Base-by-base conservation (phyloP, 1,139 yeast species). In the Zygoascus sp. region DNA sequence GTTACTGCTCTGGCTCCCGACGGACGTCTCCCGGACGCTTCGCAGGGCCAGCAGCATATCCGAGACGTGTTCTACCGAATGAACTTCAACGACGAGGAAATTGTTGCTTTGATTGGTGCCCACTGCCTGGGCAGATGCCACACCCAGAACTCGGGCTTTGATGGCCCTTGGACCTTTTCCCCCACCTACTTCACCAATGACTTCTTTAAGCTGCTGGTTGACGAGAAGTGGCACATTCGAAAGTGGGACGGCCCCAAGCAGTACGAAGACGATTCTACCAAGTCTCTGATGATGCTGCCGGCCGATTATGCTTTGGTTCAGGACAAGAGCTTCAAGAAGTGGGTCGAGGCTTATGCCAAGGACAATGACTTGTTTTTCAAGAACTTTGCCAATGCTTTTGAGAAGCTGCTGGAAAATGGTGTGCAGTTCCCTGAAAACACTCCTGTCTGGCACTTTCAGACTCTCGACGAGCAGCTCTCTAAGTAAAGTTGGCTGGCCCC, bases 151-250 rank as follows among this genome's bases (percentile, higher is more conserved):
- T 62, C 71, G 17, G 95, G 95, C 3, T 88, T 68, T 64, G 92
- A 83, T 51, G 96, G 96, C 41, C 95, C 95, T 48, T 88, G 96
- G 96, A 89, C 90, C 48, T 87, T 86, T 51, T 79, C 90, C 7
- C 83, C 85, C 58, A 87, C 87, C 56, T 71, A 76, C 65, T 84
- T 88, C 66, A 81, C 92, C 57, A 88, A 87, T 66, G 92, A 84
- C 57, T 88, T 84, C 68, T 88, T 66, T 69, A 79, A 73, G 47
- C 74, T 83, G 58, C 73, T 88, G 57, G 66, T 85, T 54, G 75
- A 78, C 58, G 84, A 80, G 54, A 72, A 78, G 54, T 88, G 96
- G 96, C 79, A 80, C 53, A 69, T 77, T 51, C 78, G 75, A 61
- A 71, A 80, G 58, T 86, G 95, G 87, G 76, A 76, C 52, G 95